Percentiles rank a stretch among this genome's conserved stretches.
Evolutionary conservation across 768 basidiomycete species (phyloP).

Genomic region (Lactifluus volemus): DNA sequence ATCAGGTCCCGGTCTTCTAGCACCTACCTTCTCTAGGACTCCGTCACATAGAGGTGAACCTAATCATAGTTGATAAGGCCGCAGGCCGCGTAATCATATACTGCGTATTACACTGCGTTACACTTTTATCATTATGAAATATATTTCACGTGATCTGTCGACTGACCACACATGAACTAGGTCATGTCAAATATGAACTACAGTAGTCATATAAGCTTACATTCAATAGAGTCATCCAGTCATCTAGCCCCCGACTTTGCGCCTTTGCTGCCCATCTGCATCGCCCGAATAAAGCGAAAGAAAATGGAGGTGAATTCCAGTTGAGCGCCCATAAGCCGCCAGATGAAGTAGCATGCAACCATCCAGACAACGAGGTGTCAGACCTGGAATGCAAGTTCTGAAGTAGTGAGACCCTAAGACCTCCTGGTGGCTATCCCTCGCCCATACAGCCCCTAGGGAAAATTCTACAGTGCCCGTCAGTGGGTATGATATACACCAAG

Average conservation of each 20-base stretch:
- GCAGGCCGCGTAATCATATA: not conserved
- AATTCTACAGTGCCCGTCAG: no score
- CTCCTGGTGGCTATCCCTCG: not conserved
- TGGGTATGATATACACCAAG: no score
- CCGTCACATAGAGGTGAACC: slow-evolving; percentile 8
- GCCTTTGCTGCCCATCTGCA: not conserved
- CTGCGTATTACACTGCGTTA: not conserved
- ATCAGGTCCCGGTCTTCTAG: not conserved
- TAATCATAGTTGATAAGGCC: not conserved
- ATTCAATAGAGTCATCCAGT: not conserved
- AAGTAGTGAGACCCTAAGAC: not conserved
- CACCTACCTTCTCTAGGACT: slow-evolving; percentile 11
- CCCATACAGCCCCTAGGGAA: not conserved
- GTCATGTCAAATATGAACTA: not conserved
- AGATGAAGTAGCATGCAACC: not conserved
- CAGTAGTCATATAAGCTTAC: not conserved
- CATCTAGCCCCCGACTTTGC: not conserved
- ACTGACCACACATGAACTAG: not conserved
- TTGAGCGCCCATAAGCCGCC: not conserved
- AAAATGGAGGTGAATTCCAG: not conserved
- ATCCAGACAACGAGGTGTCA: not conserved
- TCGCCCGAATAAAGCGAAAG: not conserved
- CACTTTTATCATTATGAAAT: not conserved
- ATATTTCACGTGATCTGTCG: not conserved
- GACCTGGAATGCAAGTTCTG: not conserved